Evolutionary conservation across 345 rosid species (phyloP).

Genomic region (Lepidium sativum): DNA sequence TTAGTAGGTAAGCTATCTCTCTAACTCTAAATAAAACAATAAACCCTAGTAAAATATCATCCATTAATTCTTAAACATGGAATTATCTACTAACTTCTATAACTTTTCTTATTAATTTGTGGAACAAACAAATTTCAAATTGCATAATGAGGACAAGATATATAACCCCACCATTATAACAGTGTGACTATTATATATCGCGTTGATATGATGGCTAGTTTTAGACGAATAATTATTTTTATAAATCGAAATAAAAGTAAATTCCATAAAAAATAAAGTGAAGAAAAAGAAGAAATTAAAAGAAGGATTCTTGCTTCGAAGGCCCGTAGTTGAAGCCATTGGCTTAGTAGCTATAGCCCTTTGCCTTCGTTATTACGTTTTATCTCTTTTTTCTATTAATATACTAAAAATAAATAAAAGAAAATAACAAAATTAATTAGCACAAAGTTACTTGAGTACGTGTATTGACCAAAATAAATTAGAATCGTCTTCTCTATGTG

Average conservation of each 20-base stretch:
- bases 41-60: background rate
- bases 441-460: background rate
- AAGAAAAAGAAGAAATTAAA: slow-evolving; percentile 6
- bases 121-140: slow-evolving; percentile 10
- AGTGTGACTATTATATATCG: background rate
- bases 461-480: background rate
- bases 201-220: slow-evolving; percentile 14
- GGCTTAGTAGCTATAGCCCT: slow-evolving; percentile 5
- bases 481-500: background rate
- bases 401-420: background rate
- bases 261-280: slow-evolving; percentile 23
- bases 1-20: slow-evolving; percentile 21
- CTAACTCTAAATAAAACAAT: background rate
- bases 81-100: background rate
- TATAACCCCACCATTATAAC: slow-evolving; percentile 22
- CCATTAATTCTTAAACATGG: background rate
- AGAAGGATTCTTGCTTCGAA: slow-evolving; percentile 32
- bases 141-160: slow-evolving; percentile 8
- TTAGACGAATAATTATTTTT: background rate
- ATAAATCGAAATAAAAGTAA: slow-evolving; percentile 12
- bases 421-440: background rate
- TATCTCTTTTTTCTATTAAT: slow-evolving; percentile 3
- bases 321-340: slow-evolving; percentile 26
- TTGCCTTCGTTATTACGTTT: slow-evolving; percentile 27
- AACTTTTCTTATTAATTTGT: background rate